Base-by-base conservation (phyloP, 257 asterid genomes). In the Eustoma russellianum region DNA sequence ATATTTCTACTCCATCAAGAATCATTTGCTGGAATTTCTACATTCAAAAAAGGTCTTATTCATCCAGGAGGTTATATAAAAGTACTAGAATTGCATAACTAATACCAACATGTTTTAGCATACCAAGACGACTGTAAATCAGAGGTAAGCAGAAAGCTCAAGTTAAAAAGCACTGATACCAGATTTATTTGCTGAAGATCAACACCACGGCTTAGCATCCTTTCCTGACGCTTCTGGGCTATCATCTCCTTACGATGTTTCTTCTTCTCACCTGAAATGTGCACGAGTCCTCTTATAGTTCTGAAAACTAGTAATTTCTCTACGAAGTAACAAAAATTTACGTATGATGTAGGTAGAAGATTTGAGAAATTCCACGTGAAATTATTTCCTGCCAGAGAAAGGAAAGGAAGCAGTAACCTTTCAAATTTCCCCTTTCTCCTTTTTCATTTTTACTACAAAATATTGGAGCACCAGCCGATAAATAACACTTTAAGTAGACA, bases 181-280 rank as follows among this genome's bases (percentile, higher is more conserved):
- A 52, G 59, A 79, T 85, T 92, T 72, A 88, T 88, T 73, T 80
- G 68, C 74, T 82, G 86, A 70, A 85, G 85, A 81, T 92, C 95
- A 50, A 92, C 97, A 59, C 93, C 98, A 34, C 94, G 94, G 48
- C 51, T 74, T 18, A 76, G 49, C 95, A 85, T 82, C 77, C 94
- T 79, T 64, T 84, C 95, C 54, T 76, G 80, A 44, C 93, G 90
- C 82, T 92, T 88, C 18, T 62, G 70, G 30, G 93, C 98, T 51
- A 85, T 85, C 65, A 60, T 64, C 71, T 92, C 95, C 76, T 85
- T 87, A 5, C 84, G 83, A 33, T 85, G 87, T 64, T 83, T 92
- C 94, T 83, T 88, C 62, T 87, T 92, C 49, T 83, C 97, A 52
- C 95, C 98, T 87, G 79, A 57, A 73, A 70, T 50, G 54, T 17